Base-by-base conservation (phyloP, 768 basidiomycete species). In the Suillus decipiens region DNA sequence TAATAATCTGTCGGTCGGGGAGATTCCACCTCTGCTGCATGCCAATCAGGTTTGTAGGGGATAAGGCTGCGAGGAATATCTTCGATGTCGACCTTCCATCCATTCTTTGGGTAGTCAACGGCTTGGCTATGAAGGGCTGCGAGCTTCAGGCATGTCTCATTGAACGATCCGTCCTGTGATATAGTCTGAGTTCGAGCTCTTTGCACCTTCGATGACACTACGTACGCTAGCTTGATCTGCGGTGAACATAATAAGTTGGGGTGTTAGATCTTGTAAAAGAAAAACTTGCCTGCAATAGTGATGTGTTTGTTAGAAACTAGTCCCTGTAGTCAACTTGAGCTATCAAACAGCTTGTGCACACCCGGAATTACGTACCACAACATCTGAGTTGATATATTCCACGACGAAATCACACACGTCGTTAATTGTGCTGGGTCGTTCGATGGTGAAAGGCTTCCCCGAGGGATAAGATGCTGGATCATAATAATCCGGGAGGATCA, bases 321-420 rank as follows among this genome's bases (percentile, higher is more conserved):
- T 11, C 91, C 90, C 90, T 91, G 63, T 9, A 19, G 50, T 31
- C 62, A 43, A 66, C 47, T 19, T 61, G 36, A 22, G 33, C 15
- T 15, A 66, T 41, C 24, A 17, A 41, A 17, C 1, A n/a, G 8
- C 24, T 9, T 57, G 34, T 43, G 2, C 17, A 28, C 37, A 39
- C 4, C 1, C 8, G 19, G 24, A 8, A 45, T 3, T 5, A 69
- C 82, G 22, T 74, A 92, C 90, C 81, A 92, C 74, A 48, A 92
- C 83, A 69, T 94, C 91, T 0, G 91, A 92, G 65, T 90, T 83
- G 71, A 95, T 92, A 61, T 93, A 95, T 67, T 94, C 87, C 15
- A 92, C 86, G 28, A 95, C 78, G 67, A 95, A 94, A 62, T 94
- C 81, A 64, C 89, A 90, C 15, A 94, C 86, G 66, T 93, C 90